These are phyloP conservation scores for Penicillium brasilianum DNA, from an alignment of 2,329 filamentous ascomycete genomes.

Conservation along the genomic window DNA sequence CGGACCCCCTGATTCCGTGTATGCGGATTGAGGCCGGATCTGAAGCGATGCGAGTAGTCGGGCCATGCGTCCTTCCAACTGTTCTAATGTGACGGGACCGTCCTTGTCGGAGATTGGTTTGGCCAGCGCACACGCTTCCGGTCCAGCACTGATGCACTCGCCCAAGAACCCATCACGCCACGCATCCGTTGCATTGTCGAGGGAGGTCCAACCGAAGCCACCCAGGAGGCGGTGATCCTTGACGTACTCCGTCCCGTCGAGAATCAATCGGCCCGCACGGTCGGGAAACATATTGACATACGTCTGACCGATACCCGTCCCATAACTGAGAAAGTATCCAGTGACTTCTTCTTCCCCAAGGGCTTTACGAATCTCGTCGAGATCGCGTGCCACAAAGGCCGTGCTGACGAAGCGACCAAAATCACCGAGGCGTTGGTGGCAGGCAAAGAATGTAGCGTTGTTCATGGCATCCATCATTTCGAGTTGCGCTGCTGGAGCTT, in stretches of 20 bases:
- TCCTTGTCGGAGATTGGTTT: slow-evolving; percentile 4
- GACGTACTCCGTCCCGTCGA: slow-evolving; percentile 26
- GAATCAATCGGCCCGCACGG: slow-evolving; percentile 22
- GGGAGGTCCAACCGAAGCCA: slow-evolving; percentile 25
- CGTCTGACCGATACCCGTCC: slow-evolving; percentile 25
- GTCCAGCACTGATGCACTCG: slow-evolving; percentile 24
- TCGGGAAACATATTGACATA: slow-evolving; percentile 27
- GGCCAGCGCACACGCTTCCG: slow-evolving; percentile 22
- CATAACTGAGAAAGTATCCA: slow-evolving; percentile 25
- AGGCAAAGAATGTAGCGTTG: slow-evolving; percentile 24
- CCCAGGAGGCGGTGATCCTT: slow-evolving; percentile 20
- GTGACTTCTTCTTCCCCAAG: slow-evolving; percentile 22
- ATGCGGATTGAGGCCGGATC: slow-evolving; percentile 20
- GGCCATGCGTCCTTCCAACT: slow-evolving; percentile 18
- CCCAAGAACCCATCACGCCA: slow-evolving; percentile 26
- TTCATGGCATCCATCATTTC: slow-evolving; percentile 24
- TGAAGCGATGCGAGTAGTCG: slow-evolving; percentile 15
- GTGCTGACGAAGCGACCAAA: slow-evolving; percentile 27
- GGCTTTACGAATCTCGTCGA: slow-evolving; percentile 25
- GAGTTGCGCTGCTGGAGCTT: slow-evolving; percentile 14
- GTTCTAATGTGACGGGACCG: slow-evolving; percentile 10
- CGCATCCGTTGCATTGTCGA: slow-evolving; percentile 23
- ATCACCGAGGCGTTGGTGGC: slow-evolving; percentile 22
- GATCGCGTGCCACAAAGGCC: slow-evolving; percentile 22
- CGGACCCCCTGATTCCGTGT: slow-evolving; percentile 19